These are phyloP conservation scores for Anisodus acutangulus DNA, from an alignment of 257 asterid species.

Conservation along the genomic window DNA sequence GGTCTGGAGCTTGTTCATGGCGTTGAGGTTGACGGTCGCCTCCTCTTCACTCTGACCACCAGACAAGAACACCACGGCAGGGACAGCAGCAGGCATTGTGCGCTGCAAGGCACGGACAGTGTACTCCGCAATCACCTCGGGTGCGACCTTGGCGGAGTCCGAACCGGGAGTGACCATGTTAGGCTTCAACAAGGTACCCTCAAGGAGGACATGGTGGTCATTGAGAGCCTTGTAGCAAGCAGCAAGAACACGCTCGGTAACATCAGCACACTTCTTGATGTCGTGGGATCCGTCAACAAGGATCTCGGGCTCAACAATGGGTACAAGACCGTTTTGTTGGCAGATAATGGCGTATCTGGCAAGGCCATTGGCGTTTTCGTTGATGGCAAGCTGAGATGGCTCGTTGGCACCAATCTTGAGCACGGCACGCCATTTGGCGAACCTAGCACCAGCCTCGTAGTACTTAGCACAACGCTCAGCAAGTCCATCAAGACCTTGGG, in stretches of 20 bases:
- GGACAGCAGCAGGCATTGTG: conserved; percentile 71
- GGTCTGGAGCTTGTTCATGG: conserved; percentile 64
- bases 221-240: conserved; percentile 73
- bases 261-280: conserved; percentile 59
- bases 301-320: conserved; percentile 73
- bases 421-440: conserved; percentile 73
- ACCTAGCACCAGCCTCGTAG: conserved; percentile 64
- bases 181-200: conserved; percentile 67
- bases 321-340: conserved; percentile 68
- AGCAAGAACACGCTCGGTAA: conserved; percentile 70
- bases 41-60: conserved; percentile 78
- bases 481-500: conserved; percentile 68
- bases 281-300: conserved; percentile 69
- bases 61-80: conserved; percentile 64
- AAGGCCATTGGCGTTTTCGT: conserved; percentile 62
- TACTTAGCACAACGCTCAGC: conserved; percentile 61
- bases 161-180: conserved; percentile 79
- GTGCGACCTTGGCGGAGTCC: conserved; percentile 56
- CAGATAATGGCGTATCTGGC: conserved; percentile 71
- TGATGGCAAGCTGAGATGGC: conserved; percentile 64
- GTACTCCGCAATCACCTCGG: conserved; percentile 67
- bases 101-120: conserved; percentile 65
- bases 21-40: conserved; percentile 60
- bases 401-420: conserved; percentile 61
- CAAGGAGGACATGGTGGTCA: conserved; percentile 64